Evolutionary conservation across 139 green algal species (phyloP), one percentile per base, ranked within the genome.

Genomic region (Picochlorum costavermella): DNA sequence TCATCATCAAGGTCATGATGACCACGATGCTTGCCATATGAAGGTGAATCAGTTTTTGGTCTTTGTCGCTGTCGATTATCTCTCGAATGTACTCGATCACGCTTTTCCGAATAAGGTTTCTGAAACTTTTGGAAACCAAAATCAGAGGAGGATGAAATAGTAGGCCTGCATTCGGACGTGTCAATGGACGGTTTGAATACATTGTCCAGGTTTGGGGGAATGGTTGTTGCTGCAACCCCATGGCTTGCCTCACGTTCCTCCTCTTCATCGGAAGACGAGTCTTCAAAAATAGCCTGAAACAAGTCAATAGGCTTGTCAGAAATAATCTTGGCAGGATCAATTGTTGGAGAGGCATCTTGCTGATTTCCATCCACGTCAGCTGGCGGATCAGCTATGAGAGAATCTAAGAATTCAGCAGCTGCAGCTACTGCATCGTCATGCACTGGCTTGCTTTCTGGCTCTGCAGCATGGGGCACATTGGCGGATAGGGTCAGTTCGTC

Each of bases 261-360:
- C n/a, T 53, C 46, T 14, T 53, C 46, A 53, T 53, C 46, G 8
- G 72, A 67, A 0, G 69, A 73, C 2, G 44, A 56, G 10, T 75
- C 82, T 58, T 94, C 86, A 68, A 95, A 95, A 53, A 95, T 92
- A 14, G 85, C 82, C 26, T 90, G 86, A 74, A 94, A 92, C 0
- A 95, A 74, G 67, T 94, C 87, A 6, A 94, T 40, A 0, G 84
- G 88, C 56, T 67, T 76, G 8, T 89, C 74, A 23, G 46, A 53
- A 17, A 30, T 29, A 13, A 28, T 60, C 2, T 1, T 20, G 25
- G 20, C 36, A 13, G 17, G 45, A 16, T 20, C 11, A 46, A 33
- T 23, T 5, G 20, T 46, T 14, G 11, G 37, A 11, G 33, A 40
- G 30, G 45, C 53, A 13, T 9, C 10, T 6, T 9, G 28, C 6